Base-by-base conservation (phyloP, 352 stramenopile species). In the Globisporangium splendens region DNA sequence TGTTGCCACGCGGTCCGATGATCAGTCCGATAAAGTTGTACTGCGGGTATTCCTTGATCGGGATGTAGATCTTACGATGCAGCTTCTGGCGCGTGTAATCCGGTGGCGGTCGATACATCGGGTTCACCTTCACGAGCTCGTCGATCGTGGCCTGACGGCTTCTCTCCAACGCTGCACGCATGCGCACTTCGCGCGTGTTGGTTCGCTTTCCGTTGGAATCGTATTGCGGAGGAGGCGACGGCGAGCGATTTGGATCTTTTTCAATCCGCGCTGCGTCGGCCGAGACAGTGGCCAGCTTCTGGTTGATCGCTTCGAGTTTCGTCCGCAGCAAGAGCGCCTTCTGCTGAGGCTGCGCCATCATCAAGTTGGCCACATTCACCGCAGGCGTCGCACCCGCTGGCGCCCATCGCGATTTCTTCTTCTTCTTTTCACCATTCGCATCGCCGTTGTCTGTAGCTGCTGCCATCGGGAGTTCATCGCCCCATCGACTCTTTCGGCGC, bases 11-110 rank as follows among this genome's bases (percentile, higher is more conserved):
- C 3, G 98, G 97, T 13, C 97, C 98, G 55, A 99, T 99, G 70
- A 99, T 99, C 33, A 99, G 72, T 3, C 96, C 97, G 50, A 99
- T 99, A 72, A 99, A 99, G 73, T 99, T 99, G 80, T 99, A 99
- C 6, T 86, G 95, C 0, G 97, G 98, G 81, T 97, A 98, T 43
- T 99, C 91, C 44, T 98, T 95, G 43, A 98, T 79, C 0, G 97
- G 97, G 70, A 99, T 99, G 63, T 97, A 97, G 59, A 99, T 95
- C 77, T 98, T 99, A 41, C 94, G 90, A 48, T 77, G 88, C 51
- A 97, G 79, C 76, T 98, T 99, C 57, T 93, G 79, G 51, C 88
- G 92, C 51, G 93, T 82, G 61, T 98, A 95, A 59, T 95, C 88
- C 0, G 88, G 76, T 7, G 89, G 87, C 14, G 83, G 86, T 5